phyloP scores from a whole-genome alignment of 805 yeast species.

The Zygosaccharomyces kombuchaensis region DNA sequence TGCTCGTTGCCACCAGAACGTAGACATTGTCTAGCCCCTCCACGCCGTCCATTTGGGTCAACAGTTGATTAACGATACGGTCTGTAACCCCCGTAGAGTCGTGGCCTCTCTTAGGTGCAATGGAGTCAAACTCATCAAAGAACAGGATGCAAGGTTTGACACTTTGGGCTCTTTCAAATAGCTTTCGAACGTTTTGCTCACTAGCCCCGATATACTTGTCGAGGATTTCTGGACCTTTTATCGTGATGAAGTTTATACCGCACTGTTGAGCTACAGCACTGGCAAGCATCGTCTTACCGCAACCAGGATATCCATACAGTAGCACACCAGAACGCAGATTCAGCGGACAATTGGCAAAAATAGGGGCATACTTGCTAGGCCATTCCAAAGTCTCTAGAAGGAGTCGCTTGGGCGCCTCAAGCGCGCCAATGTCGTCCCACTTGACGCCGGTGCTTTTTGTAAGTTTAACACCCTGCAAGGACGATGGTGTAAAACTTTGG shows the following conservation, averaged over 20 bases:
- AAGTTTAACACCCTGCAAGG: constrained; percentile 79
- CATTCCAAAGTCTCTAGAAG: constrained; percentile 88
- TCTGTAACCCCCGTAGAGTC: constrained; percentile 98
- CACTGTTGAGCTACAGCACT: constrained; percentile 92
- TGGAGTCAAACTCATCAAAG: constrained; percentile 94
- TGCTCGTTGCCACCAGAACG: constrained; percentile 90
- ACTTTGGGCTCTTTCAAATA: constrained; percentile 90
- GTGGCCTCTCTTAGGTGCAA: constrained; percentile 97
- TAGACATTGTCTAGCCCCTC: constrained; percentile 97
- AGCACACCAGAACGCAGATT: constrained; percentile 85
- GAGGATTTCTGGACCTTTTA: constrained; percentile 92
- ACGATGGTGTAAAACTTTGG: constrained; percentile 71
- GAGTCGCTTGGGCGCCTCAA: constrained; percentile 66
- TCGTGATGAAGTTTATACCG: constrained; percentile 87
- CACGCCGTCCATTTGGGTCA: constrained; percentile 99
- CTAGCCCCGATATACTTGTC: constrained; percentile 97
- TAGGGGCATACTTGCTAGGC: constrained; percentile 96
- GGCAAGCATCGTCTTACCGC: constrained; percentile 92
- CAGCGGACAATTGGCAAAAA: constrained; percentile 83
- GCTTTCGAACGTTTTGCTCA: constrained; percentile 88
- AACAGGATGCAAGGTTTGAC: constrained; percentile 91
- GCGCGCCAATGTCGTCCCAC: constrained; percentile 91
- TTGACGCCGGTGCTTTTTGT: constrained; percentile 56
- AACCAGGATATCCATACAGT: constrained; percentile 94
- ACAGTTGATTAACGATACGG: constrained; percentile 92